Percentiles rank a stretch among this genome's conserved stretches.
Evolutionary conservation across 2,329 filamentous ascomycete species (phyloP).

Genomic region (Claviceps pazoutovae): DNA sequence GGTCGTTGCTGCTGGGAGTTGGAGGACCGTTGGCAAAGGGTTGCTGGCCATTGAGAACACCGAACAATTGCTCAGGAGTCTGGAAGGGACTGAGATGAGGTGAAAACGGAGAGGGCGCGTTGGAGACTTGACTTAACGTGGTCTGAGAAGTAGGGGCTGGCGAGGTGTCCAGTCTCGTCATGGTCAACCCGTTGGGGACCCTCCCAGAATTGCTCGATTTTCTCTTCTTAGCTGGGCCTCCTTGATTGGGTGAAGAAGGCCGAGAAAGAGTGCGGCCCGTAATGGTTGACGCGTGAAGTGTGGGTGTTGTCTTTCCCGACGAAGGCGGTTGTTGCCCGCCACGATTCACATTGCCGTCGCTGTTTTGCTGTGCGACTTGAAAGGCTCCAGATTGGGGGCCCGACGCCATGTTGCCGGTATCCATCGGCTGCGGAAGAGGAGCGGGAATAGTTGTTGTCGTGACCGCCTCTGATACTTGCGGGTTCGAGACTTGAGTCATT

Average conservation of each 20-base stretch:
- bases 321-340: constrained; percentile 20
- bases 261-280: constrained; percentile 42
- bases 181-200: constrained; percentile 59
- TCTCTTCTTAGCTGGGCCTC: constrained; percentile 64
- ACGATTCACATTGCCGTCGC: constrained; percentile 45
- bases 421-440: constrained; percentile 9
- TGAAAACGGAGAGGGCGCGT: constrained; percentile 39
- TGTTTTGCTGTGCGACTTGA: constrained; percentile 40
- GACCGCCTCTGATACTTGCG: constrained; percentile 16
- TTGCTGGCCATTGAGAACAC: constrained; percentile 24
- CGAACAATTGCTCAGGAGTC: constrained; percentile 32
- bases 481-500: constrained; percentile 15
- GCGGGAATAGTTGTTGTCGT: constrained; percentile 12
- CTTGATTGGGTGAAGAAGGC: constrained; percentile 56
- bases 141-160: constrained; percentile 25
- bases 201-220: constrained; percentile 62
- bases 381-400: constrained; percentile 27
- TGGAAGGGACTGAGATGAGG: constrained; percentile 31
- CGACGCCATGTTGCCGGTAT: constrained; percentile 18
- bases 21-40: constrained; percentile 44
- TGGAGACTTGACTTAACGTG: constrained; percentile 24
- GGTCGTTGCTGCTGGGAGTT: constrained; percentile 53
- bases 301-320: constrained; percentile 20
- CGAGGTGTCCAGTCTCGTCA: constrained; percentile 64
- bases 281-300: constrained; percentile 8